Conservation (phyloP, 768 basidiomycete genomes). For the Russula sp. region DNA sequence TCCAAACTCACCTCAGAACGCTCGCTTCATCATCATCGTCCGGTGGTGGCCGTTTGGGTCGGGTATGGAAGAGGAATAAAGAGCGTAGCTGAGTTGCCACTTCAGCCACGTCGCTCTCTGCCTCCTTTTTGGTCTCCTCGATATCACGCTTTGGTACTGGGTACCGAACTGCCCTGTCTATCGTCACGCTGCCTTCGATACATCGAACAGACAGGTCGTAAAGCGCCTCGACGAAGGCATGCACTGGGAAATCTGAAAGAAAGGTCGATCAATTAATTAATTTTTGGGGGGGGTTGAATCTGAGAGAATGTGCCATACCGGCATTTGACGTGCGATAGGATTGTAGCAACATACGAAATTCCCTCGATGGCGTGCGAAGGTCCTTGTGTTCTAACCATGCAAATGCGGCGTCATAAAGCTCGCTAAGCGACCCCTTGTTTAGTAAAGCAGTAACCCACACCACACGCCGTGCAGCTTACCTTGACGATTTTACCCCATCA, state of each 20-base stretch:
- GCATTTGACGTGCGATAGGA: constrained; percentile 13
- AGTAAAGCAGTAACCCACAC: background rate
- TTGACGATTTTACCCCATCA: constrained; percentile 13
- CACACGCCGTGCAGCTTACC: constrained; percentile 5
- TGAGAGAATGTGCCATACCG: background rate
- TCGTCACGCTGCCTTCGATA: constrained; percentile 17
- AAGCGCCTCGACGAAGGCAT: constrained; percentile 17
- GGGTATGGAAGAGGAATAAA: constrained; percentile 16
- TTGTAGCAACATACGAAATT: constrained; percentile 11
- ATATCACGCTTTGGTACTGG: constrained; percentile 20
- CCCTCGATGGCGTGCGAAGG: constrained; percentile 13
- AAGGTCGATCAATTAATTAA: background rate
- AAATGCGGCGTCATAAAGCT: constrained; percentile 14
- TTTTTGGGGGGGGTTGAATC: background rate
- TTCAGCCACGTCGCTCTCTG: constrained; percentile 13
- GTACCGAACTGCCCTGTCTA: constrained; percentile 18
- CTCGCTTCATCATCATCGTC: constrained; percentile 21
- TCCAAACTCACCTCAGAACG: constrained; percentile 17
- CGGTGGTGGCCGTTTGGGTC: constrained; percentile 22
- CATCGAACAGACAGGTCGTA: constrained; percentile 14
- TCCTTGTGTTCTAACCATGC: constrained; percentile 19
- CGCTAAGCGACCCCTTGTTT: background rate
- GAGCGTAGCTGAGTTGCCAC: constrained; percentile 16
- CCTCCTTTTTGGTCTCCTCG: constrained; percentile 14
- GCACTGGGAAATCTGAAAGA: constrained; percentile 18